Percentiles rank a stretch among this genome's conserved stretches.
Conservation (phyloP, 73 alveolate genomes). For the Stentor coeruleus region DNA sequence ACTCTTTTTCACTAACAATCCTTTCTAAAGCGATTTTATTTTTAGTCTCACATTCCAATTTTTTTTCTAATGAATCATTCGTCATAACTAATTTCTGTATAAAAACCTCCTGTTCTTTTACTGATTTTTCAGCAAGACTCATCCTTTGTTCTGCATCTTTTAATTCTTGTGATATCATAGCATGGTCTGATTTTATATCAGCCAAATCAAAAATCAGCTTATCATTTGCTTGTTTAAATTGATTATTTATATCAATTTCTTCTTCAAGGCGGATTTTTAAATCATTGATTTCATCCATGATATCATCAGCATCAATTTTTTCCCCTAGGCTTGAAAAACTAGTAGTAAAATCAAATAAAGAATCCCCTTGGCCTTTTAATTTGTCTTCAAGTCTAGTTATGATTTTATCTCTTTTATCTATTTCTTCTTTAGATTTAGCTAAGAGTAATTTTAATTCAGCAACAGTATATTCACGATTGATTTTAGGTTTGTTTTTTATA, state of each 20-base stretch:
- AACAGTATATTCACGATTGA: slow-evolving; percentile 62
- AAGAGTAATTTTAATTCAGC: slow-evolving; percentile 56
- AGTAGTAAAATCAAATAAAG: not conserved
- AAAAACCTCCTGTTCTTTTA: not conserved
- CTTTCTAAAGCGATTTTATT: not conserved
- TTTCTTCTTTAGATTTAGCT: slow-evolving; percentile 33
- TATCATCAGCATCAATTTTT: not conserved
- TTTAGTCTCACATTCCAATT: not conserved
- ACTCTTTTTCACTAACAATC: not conserved
- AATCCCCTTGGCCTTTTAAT: not conserved
- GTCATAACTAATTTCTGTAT: not conserved
- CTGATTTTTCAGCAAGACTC: no score
- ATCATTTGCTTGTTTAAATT: not conserved
- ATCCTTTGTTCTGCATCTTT: not conserved
- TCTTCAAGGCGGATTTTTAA: not conserved
- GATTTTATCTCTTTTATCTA: not conserved
- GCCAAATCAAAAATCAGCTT: not conserved
- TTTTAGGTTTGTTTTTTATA: slow-evolving; percentile 80
- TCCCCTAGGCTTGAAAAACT: not conserved
- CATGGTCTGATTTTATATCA: not conserved
- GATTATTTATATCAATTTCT: not conserved
- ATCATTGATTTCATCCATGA: not conserved
- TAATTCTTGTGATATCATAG: not conserved
- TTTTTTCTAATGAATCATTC: not conserved
- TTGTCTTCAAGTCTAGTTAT: not conserved